Evolutionary conservation across 2,329 filamentous ascomycete genomes (phyloP).

Genomic region (Penicillium paneum): DNA sequence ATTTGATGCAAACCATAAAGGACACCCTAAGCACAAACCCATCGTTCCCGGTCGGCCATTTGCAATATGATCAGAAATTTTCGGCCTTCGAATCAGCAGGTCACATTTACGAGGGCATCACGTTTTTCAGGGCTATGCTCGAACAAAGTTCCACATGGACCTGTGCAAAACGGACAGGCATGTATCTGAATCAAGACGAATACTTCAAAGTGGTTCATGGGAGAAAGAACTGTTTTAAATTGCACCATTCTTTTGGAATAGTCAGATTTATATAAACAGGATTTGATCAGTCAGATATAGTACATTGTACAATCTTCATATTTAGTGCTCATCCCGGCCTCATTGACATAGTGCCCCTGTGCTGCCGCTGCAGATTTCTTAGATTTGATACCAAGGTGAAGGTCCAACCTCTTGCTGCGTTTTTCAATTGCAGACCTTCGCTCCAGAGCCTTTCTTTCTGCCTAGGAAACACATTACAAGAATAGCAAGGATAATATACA

Average conservation of each 20-base stretch:
- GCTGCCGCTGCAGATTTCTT: no score
- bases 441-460: no score
- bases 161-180: conserved; percentile 27
- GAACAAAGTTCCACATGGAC: conserved; percentile 33
- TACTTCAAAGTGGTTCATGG: conserved; percentile 31
- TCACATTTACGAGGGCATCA: conserved; percentile 33
- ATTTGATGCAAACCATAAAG: background rate
- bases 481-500: no score
- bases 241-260: background rate
- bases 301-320: background rate
- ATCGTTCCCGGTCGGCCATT: background rate
- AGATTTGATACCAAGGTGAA: no score
- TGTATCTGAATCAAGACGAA: conserved; percentile 33
- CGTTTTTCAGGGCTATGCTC: conserved; percentile 33
- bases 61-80: background rate
- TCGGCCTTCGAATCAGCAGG: conserved; percentile 1
- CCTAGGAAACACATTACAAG: no score
- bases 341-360: no score
- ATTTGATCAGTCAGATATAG: background rate
- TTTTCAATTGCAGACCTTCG: no score
- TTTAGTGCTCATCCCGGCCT: no score
- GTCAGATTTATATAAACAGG: background rate
- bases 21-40: background rate
- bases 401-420: no score
- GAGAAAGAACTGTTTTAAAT: conserved; percentile 1